Conservation (phyloP, 2,329 filamentous ascomycete genomes). For the Pyrenophora graminea region DNA sequence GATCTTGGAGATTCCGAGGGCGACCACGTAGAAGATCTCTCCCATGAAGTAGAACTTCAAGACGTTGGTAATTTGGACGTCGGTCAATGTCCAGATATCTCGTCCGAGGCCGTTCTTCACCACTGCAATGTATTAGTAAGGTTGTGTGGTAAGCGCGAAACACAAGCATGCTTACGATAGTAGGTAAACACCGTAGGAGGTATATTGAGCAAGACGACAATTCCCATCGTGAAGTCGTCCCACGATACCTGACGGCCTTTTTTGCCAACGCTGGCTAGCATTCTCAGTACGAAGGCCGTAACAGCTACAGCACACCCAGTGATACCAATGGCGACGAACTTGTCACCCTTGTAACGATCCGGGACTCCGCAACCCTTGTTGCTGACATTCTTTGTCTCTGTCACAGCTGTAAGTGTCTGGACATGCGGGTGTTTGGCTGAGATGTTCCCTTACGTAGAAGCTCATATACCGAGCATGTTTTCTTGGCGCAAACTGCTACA, state of each 20-base stretch:
- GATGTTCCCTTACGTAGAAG: conserved; percentile 29
- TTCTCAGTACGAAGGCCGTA: conserved; percentile 39
- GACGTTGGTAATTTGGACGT: conserved; percentile 51
- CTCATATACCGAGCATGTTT: conserved; percentile 45
- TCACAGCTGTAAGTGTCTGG: neutral
- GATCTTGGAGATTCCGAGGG: conserved; percentile 38
- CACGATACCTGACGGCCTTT: conserved; percentile 43
- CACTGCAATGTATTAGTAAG: conserved; percentile 15
- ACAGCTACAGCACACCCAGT: conserved; percentile 38
- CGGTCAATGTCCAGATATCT: conserved; percentile 57
- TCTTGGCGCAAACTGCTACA: conserved; percentile 42
- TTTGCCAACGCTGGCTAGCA: conserved; percentile 41
- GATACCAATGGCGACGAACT: conserved; percentile 37
- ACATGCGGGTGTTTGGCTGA: neutral
- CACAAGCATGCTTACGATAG: neutral
- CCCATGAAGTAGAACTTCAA: conserved; percentile 31
- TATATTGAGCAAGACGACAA: conserved; percentile 42
- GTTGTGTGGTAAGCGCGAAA: neutral
- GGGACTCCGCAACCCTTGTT: conserved; percentile 42
- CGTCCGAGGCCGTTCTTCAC: conserved; percentile 50
- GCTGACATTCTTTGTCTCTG: conserved; percentile 48
- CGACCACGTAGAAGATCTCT: conserved; percentile 42
- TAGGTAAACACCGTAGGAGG: conserved; percentile 27
- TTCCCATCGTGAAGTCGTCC: conserved; percentile 47
- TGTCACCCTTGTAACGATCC: conserved; percentile 38